Base-by-base conservation (phyloP, 73 alveolate species). In the Durusdinium trenchii region DNA sequence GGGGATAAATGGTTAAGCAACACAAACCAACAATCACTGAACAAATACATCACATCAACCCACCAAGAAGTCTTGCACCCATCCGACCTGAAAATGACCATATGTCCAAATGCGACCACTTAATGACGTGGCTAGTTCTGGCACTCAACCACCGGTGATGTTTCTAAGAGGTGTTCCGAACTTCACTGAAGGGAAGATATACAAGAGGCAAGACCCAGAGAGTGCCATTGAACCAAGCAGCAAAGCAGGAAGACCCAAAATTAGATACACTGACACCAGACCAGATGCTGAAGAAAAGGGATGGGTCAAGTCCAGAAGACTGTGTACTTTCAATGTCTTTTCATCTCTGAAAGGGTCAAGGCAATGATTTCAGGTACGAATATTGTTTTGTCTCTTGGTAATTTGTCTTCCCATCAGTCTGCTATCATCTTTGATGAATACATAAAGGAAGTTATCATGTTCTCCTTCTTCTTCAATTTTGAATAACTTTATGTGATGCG, bases 1-100 rank as follows among this genome's bases (percentile, higher is more conserved):
- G 89, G 51, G 85, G 51, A 47, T 47, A 73, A 26, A 50, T 73
- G 28, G 6, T 73, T 14, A 73, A n/a, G 30, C 89, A 78, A 38
- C 38, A 42, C 62, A 40, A 40, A 78, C 89, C 89, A 6, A 45
- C 89, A 78, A 78, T 78, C 35, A 78, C 62, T 42, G 89, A 78
- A 78, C 40, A 45, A 40, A 43, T 78, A 30, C 54, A n/a, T 42
- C 86, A 6, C 40, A n/a, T 75, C 20, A 38, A 10, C 4, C 50
- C 28, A 30, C 86, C 86, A 6, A 20, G 86, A 38, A 75, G 86
- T 40, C 36, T 75, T 75, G 86, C 86, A 35, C 85, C 85, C 9
- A n/a, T 73, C 26, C 26, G 36, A n/a, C 85, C 85, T 23, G n/a
- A n/a, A n/a, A n/a, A n/a, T n/a, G n/a, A n/a, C n/a, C n/a, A n/a